Base-by-base conservation (phyloP, 2,329 filamentous ascomycete genomes). In the Cladophialophora chaetospira region DNA sequence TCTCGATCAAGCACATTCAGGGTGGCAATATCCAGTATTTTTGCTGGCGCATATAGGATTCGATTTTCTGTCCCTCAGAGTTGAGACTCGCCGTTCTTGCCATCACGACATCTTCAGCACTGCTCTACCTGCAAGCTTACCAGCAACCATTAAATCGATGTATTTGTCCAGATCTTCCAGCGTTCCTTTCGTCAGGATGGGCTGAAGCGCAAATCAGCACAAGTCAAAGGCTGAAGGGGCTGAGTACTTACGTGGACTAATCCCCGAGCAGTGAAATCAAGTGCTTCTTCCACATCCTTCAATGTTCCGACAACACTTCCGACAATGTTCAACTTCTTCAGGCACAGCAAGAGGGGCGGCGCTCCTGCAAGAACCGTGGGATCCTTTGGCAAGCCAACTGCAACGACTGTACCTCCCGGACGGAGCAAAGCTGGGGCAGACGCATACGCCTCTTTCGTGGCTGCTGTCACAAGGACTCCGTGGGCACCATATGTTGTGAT, bases 241-340 rank as follows among this genome's bases (percentile, higher is more conserved):
- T 21, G 26, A 45, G 15, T 11, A 58, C 63, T 63, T 50, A 65
- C 63, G 50, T 62, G 63, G 4, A 77, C 75, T 3, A 77, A 64
- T 13, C 70, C 75, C 29, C 75, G 65, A 10, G 73, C 73, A 8
- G 73, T 76, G 55, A 77, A 75, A 36, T 76, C 74, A n/a, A 77
- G 64, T 26, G 72, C 73, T 65, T 77, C 74, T 53, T 77, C 74
- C 1, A 77, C 74, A 57, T 78, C 74, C 64, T 76, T 77, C 59
- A 75, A 52, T 11, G 73, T 76, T 4, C 73, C 75, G 1, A 71
- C 72, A 13, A 77, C 71, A 55, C 70, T 73, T 0, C 74, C 75
- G 17, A 77, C 73, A 35, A 76, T 62, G 53, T 77, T 77, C 50
- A 77, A 53, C 46, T 69, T 71, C 65, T 69, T 75, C 67, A 75